These are phyloP conservation scores for Colletotrichum coccodes DNA, from an alignment of 2,329 filamentous ascomycete genomes.

Conservation along the genomic window DNA sequence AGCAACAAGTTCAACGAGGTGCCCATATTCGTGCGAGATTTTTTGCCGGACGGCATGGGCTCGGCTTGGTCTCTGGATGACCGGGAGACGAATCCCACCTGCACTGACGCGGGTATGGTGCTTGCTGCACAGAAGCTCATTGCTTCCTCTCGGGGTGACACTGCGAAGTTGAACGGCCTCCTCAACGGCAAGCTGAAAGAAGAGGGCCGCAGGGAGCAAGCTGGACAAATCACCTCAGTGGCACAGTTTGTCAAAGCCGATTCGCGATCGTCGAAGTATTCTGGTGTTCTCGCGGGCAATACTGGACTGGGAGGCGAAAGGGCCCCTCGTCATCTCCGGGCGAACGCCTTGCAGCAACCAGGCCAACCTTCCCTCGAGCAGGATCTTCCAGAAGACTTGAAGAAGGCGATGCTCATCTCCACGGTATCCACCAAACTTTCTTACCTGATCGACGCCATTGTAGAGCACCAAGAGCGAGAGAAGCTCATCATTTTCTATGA, in stretches of 20 bases:
- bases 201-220: constrained; percentile 51
- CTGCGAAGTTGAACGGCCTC: constrained; percentile 56
- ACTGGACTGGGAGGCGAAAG: constrained; percentile 53
- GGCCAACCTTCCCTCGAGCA: constrained; percentile 23
- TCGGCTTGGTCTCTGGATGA: constrained; percentile 75
- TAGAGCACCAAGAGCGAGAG: constrained; percentile 74
- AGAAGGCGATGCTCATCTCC: constrained; percentile 73
- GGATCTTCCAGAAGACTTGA: constrained; percentile 60
- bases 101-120: constrained; percentile 61
- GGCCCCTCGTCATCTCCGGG: constrained; percentile 43
- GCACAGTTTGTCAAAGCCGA: constrained; percentile 14
- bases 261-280: not conserved
- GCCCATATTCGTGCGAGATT: constrained; percentile 75
- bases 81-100: constrained; percentile 58
- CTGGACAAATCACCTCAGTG: constrained; percentile 34
- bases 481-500: constrained; percentile 96
- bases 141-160: constrained; percentile 54
- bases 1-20: constrained; percentile 81
- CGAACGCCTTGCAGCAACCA: constrained; percentile 36
- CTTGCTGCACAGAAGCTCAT: constrained; percentile 63
- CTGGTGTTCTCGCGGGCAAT: constrained; percentile 49
- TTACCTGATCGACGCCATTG: constrained; percentile 81
- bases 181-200: constrained; percentile 57
- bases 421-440: constrained; percentile 89
- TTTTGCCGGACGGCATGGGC: constrained; percentile 67